Base-by-base conservation (phyloP, 2,329 filamentous ascomycete species). In the Ascochyta viciae-villosae region DNA sequence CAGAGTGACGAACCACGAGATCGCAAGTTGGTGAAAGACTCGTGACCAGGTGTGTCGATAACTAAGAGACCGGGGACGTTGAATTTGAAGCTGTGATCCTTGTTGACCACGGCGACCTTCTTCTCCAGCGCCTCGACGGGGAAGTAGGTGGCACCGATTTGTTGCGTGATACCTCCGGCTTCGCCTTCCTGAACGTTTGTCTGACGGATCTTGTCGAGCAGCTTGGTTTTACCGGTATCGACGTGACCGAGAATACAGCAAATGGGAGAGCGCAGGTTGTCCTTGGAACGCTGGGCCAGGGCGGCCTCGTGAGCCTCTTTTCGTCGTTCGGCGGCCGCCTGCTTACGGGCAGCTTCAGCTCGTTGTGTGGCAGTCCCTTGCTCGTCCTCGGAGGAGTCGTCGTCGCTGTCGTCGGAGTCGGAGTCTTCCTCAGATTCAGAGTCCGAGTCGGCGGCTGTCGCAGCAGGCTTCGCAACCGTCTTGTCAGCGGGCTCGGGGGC, bases 231-330 rank as follows among this genome's bases (percentile, higher is more conserved):
- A 77, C 95, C 95, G 41, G 96, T 99, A 88, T 99, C 95, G 86
- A 99, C 95, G 86, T 99, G 95, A 71, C 95, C 95, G 63, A 99
- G 87, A 85, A 99, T 99, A 89, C 94, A 98, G 84, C 95, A 98
- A 79, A 99, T 99, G 49, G 95, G 95, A 37, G 95, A 98, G 55
- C 95, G 92, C 53, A 99, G 86, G 78, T 99, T 89, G 75, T 99
- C 93, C 78, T 91, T 92, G 22, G 94, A 98, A 59, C 92, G 87
- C 44, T 94, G 93, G 40, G 92, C 93, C 73, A 97, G 78, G 16
- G 95, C 95, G 60, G 92, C 94, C 77, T 97, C 91, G 75, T 96
- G 91, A 55, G 92, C 90, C 78, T 91, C 91, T 79, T 92, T 90
- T 71, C 94, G 87, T 72, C 94, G 87, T 68, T 95, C 92, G 15